Percentiles rank a stretch among this genome's conserved stretches.
These are phyloP conservation scores for Trichoderma afroharzianum DNA, from an alignment of 2,329 filamentous ascomycete genomes.

Conservation along the genomic window DNA sequence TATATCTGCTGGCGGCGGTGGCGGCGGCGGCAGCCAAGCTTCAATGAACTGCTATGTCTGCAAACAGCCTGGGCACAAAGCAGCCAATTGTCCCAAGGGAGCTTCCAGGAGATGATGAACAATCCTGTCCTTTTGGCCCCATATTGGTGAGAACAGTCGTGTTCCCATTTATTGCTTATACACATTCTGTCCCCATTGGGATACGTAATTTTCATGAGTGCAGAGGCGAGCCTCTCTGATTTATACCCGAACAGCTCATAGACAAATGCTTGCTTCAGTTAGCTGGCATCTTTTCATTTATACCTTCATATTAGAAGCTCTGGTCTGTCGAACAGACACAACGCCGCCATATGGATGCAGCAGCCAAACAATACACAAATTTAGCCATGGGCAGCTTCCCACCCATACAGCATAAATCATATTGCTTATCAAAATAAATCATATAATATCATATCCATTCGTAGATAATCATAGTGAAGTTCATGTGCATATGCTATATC, in stretches of 20 bases:
- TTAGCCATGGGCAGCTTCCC: background rate
- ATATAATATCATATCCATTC: background rate
- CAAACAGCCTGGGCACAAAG: conserved; percentile 58
- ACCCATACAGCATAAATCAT: background rate
- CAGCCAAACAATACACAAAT: background rate
- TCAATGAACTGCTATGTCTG: conserved; percentile 56
- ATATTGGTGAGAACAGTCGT: background rate
- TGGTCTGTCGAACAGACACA: background rate
- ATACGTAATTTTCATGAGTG: background rate
- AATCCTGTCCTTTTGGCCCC: background rate
- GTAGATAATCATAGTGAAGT: background rate
- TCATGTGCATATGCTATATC: background rate
- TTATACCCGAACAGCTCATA: conserved; percentile 3
- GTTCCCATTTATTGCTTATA: background rate
- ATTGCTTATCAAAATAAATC: background rate
- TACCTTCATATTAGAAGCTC: background rate
- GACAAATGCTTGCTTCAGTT: conserved; percentile 1
- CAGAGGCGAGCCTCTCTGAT: background rate
- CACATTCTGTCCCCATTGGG: background rate
- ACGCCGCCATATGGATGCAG: background rate
- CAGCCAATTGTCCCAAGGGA: conserved; percentile 49
- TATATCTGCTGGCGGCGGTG: conserved; percentile 48
- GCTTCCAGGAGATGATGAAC: conserved; percentile 2
- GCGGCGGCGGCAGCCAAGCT: conserved; percentile 18
- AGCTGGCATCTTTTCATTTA: background rate